Conservation (phyloP, 768 basidiomycete species). For the Kwoniella botswanensis region DNA sequence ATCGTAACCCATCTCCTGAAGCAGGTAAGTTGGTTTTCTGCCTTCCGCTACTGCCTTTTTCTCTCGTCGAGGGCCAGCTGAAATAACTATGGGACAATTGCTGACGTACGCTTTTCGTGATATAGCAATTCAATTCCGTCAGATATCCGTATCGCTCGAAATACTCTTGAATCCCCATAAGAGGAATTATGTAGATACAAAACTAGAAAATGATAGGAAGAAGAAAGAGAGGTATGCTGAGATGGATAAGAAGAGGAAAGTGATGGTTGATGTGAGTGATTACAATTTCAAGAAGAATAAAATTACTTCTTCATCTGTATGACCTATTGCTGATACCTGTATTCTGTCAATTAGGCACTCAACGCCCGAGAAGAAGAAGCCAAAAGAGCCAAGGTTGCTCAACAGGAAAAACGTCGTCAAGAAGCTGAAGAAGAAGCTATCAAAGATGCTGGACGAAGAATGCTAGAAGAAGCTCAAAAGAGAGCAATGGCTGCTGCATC, state of each 20-base stretch:
- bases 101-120: not conserved
- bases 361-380: slow-evolving; percentile 54
- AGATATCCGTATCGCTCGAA: slow-evolving; percentile 48
- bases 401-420: slow-evolving; percentile 29
- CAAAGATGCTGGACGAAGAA: slow-evolving; percentile 49
- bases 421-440: slow-evolving; percentile 51
- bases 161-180: slow-evolving; percentile 47
- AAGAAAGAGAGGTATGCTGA: slow-evolving; percentile 51
- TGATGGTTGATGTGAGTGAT: slow-evolving; percentile 49
- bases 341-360: slow-evolving; percentile 36
- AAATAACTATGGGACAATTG: not conserved
- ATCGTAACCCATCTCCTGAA: slow-evolving; percentile 41
- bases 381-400: slow-evolving; percentile 48
- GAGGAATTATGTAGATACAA: slow-evolving; percentile 47
- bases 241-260: slow-evolving; percentile 52
- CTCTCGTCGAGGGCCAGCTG: no score
- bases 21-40: slow-evolving; percentile 25
- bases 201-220: slow-evolving; percentile 42
- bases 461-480: slow-evolving; percentile 52
- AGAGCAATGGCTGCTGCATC: slow-evolving; percentile 30
- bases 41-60: no score
- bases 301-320: no score
- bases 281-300: no score
- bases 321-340: no score
- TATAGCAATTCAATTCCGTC: slow-evolving; percentile 47